Evolutionary conservation across 768 basidiomycete genomes (phyloP).

Genomic region (Hydnomerulius pinastri): DNA sequence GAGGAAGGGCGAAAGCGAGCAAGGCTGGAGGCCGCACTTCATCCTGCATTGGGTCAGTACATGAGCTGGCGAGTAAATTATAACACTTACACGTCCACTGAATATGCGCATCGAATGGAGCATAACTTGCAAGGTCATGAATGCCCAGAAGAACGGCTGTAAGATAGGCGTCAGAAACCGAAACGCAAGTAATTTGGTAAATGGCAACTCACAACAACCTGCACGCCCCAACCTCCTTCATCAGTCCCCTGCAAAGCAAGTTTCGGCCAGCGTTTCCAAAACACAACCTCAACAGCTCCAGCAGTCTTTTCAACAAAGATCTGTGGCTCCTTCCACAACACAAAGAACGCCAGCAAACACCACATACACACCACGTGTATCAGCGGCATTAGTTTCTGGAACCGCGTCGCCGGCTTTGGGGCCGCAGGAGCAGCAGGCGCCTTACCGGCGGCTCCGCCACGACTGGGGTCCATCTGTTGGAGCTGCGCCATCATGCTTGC

Average conservation of each 20-base stretch:
- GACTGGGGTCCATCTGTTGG: conserved; percentile 25
- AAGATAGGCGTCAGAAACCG: conserved; percentile 7
- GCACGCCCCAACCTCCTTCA: conserved; percentile 48
- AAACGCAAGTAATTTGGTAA: background rate
- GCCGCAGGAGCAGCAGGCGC: conserved; percentile 20
- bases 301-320: conserved; percentile 41
- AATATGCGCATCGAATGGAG: conserved; percentile 76
- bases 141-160: conserved; percentile 84
- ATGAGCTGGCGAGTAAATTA: conserved; percentile 1
- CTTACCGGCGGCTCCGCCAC: conserved; percentile 28
- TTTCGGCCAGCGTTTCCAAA: conserved; percentile 68
- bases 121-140: conserved; percentile 68
- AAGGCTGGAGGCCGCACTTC: conserved; percentile 59
- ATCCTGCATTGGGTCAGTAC: conserved; percentile 43
- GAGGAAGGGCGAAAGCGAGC: conserved; percentile 58
- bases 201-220: conserved; percentile 52
- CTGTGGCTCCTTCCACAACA: conserved; percentile 64
- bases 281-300: conserved; percentile 32
- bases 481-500: conserved; percentile 42
- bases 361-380: conserved; percentile 67
- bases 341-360: conserved; percentile 66
- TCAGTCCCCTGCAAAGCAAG: conserved; percentile 42
- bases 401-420: conserved; percentile 40
- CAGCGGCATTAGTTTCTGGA: conserved; percentile 66
- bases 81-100: conserved; percentile 58